phyloP scores from a whole-genome alignment of 805 yeast species.

The Saccharomycopsis vini region DNA sequence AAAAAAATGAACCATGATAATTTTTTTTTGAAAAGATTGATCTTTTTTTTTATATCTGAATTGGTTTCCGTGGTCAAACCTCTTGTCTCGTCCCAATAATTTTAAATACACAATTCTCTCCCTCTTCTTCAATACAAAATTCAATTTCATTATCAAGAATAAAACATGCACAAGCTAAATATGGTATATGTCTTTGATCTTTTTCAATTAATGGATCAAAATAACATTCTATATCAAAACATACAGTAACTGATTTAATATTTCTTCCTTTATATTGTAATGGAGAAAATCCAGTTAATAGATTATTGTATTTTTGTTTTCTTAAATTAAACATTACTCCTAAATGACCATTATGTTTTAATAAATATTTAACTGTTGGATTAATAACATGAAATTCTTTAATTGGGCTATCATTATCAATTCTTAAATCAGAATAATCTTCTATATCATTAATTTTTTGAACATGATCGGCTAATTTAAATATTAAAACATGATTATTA shows the following conservation, averaged over 20 bases:
- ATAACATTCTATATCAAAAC: no score
- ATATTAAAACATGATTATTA: background rate
- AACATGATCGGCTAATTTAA: background rate
- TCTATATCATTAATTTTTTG: background rate
- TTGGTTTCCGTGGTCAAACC: no score
- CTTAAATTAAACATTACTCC: constrained; percentile 1
- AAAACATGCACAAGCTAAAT: no score
- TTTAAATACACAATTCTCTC: constrained; percentile 2
- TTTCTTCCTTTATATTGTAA: no score
- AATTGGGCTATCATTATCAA: constrained; percentile 1
- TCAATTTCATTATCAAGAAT: no score
- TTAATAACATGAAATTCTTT: background rate
- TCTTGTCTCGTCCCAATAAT: background rate
- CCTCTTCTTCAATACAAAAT: constrained; percentile 2
- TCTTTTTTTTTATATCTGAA: no score
- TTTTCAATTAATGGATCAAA: no score
- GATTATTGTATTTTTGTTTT: background rate
- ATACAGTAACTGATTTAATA: no score
- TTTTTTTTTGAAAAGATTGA: no score
- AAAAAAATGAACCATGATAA: no score
- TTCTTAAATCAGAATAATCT: constrained; percentile 1
- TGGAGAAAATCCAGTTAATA: background rate
- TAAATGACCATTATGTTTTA: constrained; percentile 1
- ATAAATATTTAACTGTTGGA: background rate
- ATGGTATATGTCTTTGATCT: no score